These are phyloP conservation scores for Suhomyces bokatorum DNA, from an alignment of 1,139 yeast genomes.

Conservation along the genomic window DNA sequence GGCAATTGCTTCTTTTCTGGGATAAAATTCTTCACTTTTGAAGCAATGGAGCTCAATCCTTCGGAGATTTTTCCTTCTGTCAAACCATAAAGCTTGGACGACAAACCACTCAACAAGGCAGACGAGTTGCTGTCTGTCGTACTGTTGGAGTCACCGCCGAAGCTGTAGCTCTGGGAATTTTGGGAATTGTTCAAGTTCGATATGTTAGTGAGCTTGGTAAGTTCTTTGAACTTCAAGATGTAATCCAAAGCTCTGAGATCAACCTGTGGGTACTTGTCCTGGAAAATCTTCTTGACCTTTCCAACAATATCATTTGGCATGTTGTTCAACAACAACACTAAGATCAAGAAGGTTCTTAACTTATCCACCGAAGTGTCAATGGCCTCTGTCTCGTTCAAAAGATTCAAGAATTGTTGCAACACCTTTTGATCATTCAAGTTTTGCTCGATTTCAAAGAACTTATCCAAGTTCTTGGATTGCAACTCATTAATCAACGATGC, in stretches of 20 bases:
- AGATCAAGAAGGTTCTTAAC: slow-evolving; percentile 80
- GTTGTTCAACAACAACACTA: slow-evolving; percentile 53
- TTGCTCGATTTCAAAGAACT: slow-evolving; percentile 92
- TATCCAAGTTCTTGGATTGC: slow-evolving; percentile 82
- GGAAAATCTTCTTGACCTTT: slow-evolving; percentile 66
- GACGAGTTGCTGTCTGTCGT: slow-evolving; percentile 36
- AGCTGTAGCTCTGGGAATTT: slow-evolving; percentile 18
- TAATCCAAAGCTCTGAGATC: slow-evolving; percentile 68
- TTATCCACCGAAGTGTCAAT: slow-evolving; percentile 71
- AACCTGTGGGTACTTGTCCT: slow-evolving; percentile 52
- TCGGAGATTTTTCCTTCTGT: slow-evolving; percentile 80
- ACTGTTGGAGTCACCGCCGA: slow-evolving; percentile 16
- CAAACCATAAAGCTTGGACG: slow-evolving; percentile 74
- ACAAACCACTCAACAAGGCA: slow-evolving; percentile 74
- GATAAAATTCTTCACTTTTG: slow-evolving; percentile 81
- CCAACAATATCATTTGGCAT: slow-evolving; percentile 61
- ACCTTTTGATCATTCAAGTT: slow-evolving; percentile 61
- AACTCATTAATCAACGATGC: slow-evolving; percentile 80
- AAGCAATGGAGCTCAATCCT: slow-evolving; percentile 82
- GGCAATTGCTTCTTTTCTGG: slow-evolving; percentile 90
- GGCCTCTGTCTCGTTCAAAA: slow-evolving; percentile 43
- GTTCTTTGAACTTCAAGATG: slow-evolving; percentile 77
- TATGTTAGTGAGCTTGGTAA: slow-evolving; percentile 64
- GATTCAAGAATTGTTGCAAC: slow-evolving; percentile 58
- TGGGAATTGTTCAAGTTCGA: slow-evolving; percentile 30